These are phyloP conservation scores for Acanthamoeba triangularis DNA, from an alignment of 208 protist species.

Conservation along the genomic window DNA sequence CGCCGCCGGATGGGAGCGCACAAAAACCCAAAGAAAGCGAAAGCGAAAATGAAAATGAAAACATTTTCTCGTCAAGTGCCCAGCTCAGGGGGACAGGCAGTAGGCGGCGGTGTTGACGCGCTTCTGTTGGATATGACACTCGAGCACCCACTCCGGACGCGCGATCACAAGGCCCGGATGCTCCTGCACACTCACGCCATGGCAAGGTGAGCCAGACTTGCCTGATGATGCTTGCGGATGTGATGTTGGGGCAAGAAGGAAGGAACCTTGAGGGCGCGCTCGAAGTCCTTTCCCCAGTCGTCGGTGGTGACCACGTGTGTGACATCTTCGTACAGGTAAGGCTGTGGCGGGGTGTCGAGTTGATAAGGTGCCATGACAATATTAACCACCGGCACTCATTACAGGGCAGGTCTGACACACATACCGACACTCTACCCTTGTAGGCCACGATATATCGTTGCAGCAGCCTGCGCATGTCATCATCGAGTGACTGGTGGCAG, in stretches of 20 bases:
- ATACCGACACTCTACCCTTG: constrained; percentile 44
- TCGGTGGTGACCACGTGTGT: constrained; percentile 54
- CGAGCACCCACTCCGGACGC: constrained; percentile 11
- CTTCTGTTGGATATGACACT: background rate
- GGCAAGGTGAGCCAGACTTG: background rate
- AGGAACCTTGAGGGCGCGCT: constrained; percentile 6
- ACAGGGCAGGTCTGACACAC: background rate
- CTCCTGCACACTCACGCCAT: background rate
- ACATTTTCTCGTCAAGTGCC: no score
- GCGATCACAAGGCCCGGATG: background rate
- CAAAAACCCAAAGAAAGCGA: no score
- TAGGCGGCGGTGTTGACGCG: background rate
- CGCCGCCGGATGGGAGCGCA: no score
- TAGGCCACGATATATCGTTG: constrained; percentile 42
- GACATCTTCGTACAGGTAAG: constrained; percentile 28
- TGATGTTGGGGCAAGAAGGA: no score
- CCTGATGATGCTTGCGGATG: background rate
- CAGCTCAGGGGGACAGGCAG: background rate
- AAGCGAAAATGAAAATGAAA: no score
- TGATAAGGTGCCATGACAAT: no score
- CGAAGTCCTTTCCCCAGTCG: constrained; percentile 45
- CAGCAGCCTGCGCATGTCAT: background rate
- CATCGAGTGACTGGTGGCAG: background rate
- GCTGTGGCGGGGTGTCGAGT: background rate
- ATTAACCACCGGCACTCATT: no score